A percentile compares a stretch with the other conserved stretches of the same genome.
These are phyloP conservation scores for Rhodotorula toruloides DNA, from an alignment of 768 basidiomycete genomes.

Conservation along the genomic window DNA sequence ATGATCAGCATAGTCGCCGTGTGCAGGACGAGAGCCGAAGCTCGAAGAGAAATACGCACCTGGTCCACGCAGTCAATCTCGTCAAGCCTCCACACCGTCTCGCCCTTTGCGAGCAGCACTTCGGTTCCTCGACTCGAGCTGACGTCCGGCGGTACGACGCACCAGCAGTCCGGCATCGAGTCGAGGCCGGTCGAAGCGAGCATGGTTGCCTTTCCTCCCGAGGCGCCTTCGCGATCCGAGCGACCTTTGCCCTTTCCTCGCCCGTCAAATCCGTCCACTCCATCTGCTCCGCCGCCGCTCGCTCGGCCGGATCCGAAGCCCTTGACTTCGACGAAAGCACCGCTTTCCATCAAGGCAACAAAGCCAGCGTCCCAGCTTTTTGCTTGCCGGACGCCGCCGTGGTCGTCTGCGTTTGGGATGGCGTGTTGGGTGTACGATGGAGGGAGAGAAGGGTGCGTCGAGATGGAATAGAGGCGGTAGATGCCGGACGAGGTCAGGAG, in stretches of 20 bases:
- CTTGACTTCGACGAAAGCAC: conserved; percentile 76
- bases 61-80: conserved; percentile 81
- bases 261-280: too few species aligned
- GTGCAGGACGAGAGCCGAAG: too few species aligned
- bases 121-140: conserved; percentile 86
- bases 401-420: conserved; percentile 69
- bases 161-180: conserved; percentile 77
- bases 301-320: conserved; percentile 56
- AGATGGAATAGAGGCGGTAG: conserved; percentile 67
- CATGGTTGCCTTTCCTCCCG: conserved; percentile 17
- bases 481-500: conserved; percentile 86
- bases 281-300: background rate
- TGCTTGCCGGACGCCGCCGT: conserved; percentile 72
- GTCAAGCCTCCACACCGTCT: conserved; percentile 75
- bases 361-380: conserved; percentile 83
- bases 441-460: conserved; percentile 46
- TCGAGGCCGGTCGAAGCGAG: conserved; percentile 55
- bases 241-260: background rate
- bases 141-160: conserved; percentile 75
- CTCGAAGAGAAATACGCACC: conserved; percentile 38
- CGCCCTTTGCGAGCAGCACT: conserved; percentile 72
- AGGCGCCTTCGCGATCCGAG: background rate
- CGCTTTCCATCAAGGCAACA: conserved; percentile 71
- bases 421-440: conserved; percentile 67
- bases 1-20: background rate